A percentile compares a stretch with the other conserved stretches of the same genome.
These are phyloP conservation scores for Lithospermum erythrorhizon DNA, from an alignment of 257 asterid genomes.

Conservation along the genomic window DNA sequence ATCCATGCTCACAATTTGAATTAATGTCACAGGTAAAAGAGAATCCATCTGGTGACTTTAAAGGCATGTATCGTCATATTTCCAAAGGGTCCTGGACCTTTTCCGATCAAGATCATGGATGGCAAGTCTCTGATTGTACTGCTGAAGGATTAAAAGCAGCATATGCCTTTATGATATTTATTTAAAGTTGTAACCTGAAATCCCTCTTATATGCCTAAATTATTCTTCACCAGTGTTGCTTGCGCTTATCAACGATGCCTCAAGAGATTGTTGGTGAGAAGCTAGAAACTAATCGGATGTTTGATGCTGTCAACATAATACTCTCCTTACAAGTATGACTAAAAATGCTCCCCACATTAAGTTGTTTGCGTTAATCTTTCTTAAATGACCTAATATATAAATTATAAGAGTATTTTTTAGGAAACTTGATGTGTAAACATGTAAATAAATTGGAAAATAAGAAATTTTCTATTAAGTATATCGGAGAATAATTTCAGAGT, in stretches of 20 bases:
- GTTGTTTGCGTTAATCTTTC: not conserved
- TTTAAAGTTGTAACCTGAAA: not conserved
- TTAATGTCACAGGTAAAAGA: constrained; percentile 22
- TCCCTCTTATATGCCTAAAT: not conserved
- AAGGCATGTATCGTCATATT: constrained; percentile 36
- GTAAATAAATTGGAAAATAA: no score
- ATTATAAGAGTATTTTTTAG: not conserved
- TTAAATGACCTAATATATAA: not conserved
- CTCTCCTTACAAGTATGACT: constrained; percentile 37
- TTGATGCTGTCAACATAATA: constrained; percentile 38
- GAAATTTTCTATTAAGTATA: not conserved
- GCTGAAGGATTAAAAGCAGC: constrained; percentile 42
- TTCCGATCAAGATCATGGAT: constrained; percentile 47
- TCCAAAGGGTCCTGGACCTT: constrained; percentile 53
- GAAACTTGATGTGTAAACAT: not conserved
- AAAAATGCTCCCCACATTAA: not conserved
- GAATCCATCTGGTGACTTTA: constrained; percentile 32
- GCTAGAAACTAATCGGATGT: constrained; percentile 22
- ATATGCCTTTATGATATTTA: not conserved
- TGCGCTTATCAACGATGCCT: constrained; percentile 29
- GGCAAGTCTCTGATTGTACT: constrained; percentile 56
- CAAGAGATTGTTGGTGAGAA: constrained; percentile 27
- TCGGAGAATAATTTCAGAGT: constrained; percentile 23
- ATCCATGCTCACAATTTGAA: not conserved
- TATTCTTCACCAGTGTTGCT: constrained; percentile 20